phyloP scores from a whole-genome alignment of 257 asterid species.

The Solanum rostratum region DNA sequence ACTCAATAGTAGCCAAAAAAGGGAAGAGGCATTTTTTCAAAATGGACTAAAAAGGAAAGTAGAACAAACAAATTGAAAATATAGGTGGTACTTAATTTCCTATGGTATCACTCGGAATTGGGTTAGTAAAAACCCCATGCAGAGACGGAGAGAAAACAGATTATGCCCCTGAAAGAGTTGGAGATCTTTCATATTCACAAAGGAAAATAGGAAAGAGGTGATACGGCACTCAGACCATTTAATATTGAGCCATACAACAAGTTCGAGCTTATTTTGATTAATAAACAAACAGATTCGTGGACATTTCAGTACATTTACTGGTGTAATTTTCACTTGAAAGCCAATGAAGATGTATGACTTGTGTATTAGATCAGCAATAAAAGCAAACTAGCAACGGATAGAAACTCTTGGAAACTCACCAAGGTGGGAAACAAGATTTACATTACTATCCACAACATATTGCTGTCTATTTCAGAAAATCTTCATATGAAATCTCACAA shows the following conservation, averaged over 20 bases:
- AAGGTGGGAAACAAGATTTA: not conserved
- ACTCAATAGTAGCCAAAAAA: not conserved
- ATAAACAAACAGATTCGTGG: not conserved
- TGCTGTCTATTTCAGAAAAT: not conserved
- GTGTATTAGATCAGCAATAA: not conserved
- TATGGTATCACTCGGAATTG: not conserved
- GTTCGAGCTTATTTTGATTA: not conserved
- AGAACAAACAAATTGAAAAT: not conserved
- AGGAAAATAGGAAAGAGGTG: not conserved
- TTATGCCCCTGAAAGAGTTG: not conserved
- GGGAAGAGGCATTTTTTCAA: not conserved
- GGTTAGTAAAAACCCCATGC: not conserved
- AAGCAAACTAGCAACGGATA: not conserved
- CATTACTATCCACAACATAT: not conserved
- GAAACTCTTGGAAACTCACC: not conserved
- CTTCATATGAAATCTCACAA: not conserved
- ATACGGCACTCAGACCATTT: not conserved
- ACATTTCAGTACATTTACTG: not conserved
- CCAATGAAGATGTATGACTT: not conserved
- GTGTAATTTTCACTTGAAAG: not conserved
- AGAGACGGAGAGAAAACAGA: not conserved
- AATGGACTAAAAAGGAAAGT: not conserved
- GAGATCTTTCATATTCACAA: not conserved
- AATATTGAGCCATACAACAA: not conserved
- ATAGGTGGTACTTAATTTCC: not conserved